phyloP scores from a whole-genome alignment of 495 filamentous ascomycete species.

The Cercophora sp. region DNA sequence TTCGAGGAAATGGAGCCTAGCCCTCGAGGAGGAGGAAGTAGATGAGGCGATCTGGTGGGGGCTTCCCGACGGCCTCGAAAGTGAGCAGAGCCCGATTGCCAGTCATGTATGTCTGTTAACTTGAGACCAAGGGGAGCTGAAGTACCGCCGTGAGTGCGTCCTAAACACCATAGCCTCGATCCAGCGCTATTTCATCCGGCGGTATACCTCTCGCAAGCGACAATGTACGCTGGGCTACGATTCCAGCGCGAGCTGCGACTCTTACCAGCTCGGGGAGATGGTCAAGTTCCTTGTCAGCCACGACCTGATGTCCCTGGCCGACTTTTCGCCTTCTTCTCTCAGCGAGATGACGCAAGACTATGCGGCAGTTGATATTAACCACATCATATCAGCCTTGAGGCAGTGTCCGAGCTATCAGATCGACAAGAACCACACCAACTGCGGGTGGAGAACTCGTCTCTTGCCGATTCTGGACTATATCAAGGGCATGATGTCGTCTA shows the following conservation, averaged over 20 bases:
- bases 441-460: constrained; percentile 66
- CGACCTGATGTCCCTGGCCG: constrained; percentile 46
- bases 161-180: constrained; percentile 74
- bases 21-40: constrained; percentile 37
- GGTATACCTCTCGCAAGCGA: constrained; percentile 58
- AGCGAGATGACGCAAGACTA: constrained; percentile 21
- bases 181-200: constrained; percentile 64
- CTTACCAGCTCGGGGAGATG: constrained; percentile 84
- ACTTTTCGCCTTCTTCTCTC: constrained; percentile 35
- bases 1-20: constrained; percentile 56
- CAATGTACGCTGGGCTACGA: constrained; percentile 79
- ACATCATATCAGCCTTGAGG: constrained; percentile 31
- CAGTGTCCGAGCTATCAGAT: constrained; percentile 73
- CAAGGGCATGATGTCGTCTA: constrained; percentile 44
- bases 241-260: constrained; percentile 71
- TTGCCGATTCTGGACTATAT: constrained; percentile 66
- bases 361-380: constrained; percentile 32
- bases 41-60: constrained; percentile 26
- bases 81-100: constrained; percentile 39
- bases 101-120: neutral
- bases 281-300: constrained; percentile 67
- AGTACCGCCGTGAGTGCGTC: constrained; percentile 63
- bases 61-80: constrained; percentile 63
- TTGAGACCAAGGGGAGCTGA: constrained; percentile 60
- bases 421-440: constrained; percentile 71